Evolutionary conservation across 805 yeast genomes (phyloP), one percentile per base, ranked within the genome.

Genomic region (Saccharomycopsis babjevae): DNA sequence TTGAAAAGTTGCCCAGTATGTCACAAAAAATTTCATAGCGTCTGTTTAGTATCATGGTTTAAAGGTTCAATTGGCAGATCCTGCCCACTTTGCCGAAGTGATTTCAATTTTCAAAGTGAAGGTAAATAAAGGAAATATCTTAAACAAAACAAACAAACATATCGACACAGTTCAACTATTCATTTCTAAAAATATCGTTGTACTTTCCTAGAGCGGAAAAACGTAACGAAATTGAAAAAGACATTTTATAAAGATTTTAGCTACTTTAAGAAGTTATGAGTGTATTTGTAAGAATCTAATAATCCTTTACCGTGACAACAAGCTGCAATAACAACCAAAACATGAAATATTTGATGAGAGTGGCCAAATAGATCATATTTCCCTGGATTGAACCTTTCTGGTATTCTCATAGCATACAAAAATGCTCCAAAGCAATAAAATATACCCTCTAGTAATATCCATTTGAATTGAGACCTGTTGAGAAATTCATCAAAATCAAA

Each of bases 311-410:
- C 82, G 72, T 91, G 97, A 61, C 86, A 86, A 60, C 74, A 75
- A 0, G 96, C 88, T 15, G 96, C 96, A 13, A 84, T 66, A 0
- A 89, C 91, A 7, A 89, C 96, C 67, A 87, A 71, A 10, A 86
- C 71, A 70, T 89, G 96, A 69, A 90, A 89, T 10, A 90, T 78
- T 69, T 90, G 97, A 70, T 90, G 97, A 6, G 96, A 86, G 66
- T 88, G 87, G 1, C 96, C 96, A 72, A 82, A 78, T 11, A 82
- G 67, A 66, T 89, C 96, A 69, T 79, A 88, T 22, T 46, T 70
- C 0, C 91, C 91, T 0, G 89, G 89, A 5, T 65, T 66, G 50
- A 76, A 74, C 57, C 87, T 76, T 69, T 91, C 97, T 0, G 97
- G 97, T 39, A 88, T 71, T 62, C 97, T 76, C 28, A 78, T 70